phyloP scores from a whole-genome alignment of 1,284 basidiomycete genomes.

The Ganoderma lingzhi region DNA sequence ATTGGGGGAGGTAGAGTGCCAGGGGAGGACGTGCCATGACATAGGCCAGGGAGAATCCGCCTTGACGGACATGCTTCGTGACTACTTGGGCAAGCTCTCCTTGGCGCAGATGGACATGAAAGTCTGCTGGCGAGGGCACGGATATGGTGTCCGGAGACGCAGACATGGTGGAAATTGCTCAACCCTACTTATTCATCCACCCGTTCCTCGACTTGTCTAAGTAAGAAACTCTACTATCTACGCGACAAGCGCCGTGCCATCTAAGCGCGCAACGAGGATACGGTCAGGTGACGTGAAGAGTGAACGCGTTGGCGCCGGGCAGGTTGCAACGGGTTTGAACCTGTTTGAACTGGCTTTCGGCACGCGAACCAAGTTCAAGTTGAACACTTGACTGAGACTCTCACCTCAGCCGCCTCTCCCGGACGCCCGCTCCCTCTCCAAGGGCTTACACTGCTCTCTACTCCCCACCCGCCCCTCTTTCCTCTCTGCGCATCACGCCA shows the following conservation, averaged over 20 bases:
- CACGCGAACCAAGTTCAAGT: conserved; percentile 21
- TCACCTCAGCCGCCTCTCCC: conserved; percentile 20
- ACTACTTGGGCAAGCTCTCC: conserved; percentile 86
- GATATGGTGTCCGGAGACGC: conserved; percentile 49
- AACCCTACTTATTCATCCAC: background rate
- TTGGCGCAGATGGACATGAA: conserved; percentile 97
- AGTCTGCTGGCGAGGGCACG: conserved; percentile 86
- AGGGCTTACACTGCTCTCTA: conserved; percentile 25
- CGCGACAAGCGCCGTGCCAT: background rate
- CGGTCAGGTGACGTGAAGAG: conserved; percentile 33
- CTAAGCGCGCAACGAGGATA: conserved; percentile 3
- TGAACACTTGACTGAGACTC: conserved; percentile 23
- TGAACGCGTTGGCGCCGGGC: conserved; percentile 33
- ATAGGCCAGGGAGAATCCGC: conserved; percentile 93
- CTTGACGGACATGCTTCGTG: conserved; percentile 88
- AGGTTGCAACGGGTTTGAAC: conserved; percentile 23
- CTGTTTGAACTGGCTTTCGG: background rate
- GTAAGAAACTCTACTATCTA: background rate
- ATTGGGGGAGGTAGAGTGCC: conserved; percentile 14
- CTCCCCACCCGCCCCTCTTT: conserved; percentile 16
- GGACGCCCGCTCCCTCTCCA: conserved; percentile 21
- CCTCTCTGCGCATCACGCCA: conserved; percentile 40
- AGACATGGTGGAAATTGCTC: conserved; percentile 18
- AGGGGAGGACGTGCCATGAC: conserved; percentile 80
- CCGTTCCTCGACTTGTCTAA: background rate